A percentile compares a stretch with the other conserved stretches of the same genome.
Evolutionary conservation across 2,329 filamentous ascomycete species (phyloP).

Genomic region (Clathrospora elynae): DNA sequence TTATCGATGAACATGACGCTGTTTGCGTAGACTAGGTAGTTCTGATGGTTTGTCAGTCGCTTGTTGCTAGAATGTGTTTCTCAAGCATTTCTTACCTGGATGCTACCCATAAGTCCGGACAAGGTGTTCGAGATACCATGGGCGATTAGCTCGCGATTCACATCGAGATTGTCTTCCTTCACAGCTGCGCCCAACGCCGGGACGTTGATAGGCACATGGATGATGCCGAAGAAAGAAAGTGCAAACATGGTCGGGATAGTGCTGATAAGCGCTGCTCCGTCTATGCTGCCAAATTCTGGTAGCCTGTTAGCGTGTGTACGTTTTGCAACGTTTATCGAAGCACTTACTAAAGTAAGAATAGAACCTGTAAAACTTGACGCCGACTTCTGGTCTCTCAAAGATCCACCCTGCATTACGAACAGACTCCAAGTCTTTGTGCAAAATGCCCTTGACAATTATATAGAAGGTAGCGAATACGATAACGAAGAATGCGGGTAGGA

Average conservation of each 20-base stretch:
- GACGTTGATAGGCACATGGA: conserved; percentile 98
- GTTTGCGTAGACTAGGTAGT: conserved; percentile 97
- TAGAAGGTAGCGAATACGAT: conserved; percentile 78
- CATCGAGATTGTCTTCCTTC: conserved; percentile 87
- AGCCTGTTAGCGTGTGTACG: conserved; percentile 14
- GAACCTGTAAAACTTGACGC: conserved; percentile 95
- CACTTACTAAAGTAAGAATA: conserved; percentile 88
- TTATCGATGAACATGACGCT: conserved; percentile 96
- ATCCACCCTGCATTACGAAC: conserved; percentile 84
- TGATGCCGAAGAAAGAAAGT: conserved; percentile 93
- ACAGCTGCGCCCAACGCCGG: conserved; percentile 88
- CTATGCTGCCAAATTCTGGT: conserved; percentile 76
- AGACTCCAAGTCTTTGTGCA: conserved; percentile 67
- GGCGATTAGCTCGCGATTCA: conserved; percentile 88
- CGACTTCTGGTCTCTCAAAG: conserved; percentile 81
- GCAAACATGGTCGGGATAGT: conserved; percentile 95
- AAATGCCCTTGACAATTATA: conserved; percentile 71
- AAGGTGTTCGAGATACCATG: conserved; percentile 93
- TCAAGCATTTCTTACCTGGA: conserved; percentile 58
- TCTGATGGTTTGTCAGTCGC: conserved; percentile 57
- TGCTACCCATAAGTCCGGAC: conserved; percentile 84
- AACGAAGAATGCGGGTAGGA: conserved; percentile 86
- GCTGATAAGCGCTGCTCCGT: conserved; percentile 81
- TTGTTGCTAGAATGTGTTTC: background rate
- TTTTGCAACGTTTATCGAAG: background rate